phyloP scores from a whole-genome alignment of 495 filamentous ascomycete species.

The Clohesyomyces aquaticus region DNA sequence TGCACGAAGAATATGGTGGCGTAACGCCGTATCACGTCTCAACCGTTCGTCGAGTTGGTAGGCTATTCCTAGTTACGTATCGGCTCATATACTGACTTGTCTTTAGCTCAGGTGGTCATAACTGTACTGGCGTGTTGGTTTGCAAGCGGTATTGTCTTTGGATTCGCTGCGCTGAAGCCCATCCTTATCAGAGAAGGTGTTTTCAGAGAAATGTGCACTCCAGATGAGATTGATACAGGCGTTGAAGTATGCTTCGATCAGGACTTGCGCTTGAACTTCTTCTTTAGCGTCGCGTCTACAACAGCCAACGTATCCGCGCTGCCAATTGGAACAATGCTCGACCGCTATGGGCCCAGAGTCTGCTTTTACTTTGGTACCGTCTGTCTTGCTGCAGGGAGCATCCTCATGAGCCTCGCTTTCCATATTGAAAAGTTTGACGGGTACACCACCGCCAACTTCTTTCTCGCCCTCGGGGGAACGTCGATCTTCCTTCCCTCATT shows the following conservation, averaged over 20 bases:
- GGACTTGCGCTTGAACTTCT: conserved; percentile 45
- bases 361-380: conserved; percentile 71
- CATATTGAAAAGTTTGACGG: conserved; percentile 64
- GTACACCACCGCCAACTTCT: conserved; percentile 77
- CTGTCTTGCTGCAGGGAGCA: conserved; percentile 68
- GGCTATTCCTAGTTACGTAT: conserved; percentile 21
- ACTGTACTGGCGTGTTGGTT: conserved; percentile 37
- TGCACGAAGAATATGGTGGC: conserved; percentile 32
- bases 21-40: conserved; percentile 40
- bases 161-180: conserved; percentile 40
- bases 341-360: conserved; percentile 77
- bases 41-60: conserved; percentile 34
- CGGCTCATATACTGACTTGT: no score
- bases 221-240: conserved; percentile 21
- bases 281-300: conserved; percentile 44
- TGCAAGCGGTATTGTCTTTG: conserved; percentile 39
- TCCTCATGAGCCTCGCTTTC: conserved; percentile 71
- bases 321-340: conserved; percentile 80
- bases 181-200: conserved; percentile 40
- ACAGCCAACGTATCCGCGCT: conserved; percentile 70
- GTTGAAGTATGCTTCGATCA: conserved; percentile 36
- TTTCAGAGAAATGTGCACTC: conserved; percentile 31
- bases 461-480: conserved; percentile 81
- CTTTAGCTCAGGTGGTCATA: conserved; percentile 34
- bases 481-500: conserved; percentile 89